Evolutionary conservation across 805 yeast genomes (phyloP).

Genomic region (Jamesozyma spencerorum): DNA sequence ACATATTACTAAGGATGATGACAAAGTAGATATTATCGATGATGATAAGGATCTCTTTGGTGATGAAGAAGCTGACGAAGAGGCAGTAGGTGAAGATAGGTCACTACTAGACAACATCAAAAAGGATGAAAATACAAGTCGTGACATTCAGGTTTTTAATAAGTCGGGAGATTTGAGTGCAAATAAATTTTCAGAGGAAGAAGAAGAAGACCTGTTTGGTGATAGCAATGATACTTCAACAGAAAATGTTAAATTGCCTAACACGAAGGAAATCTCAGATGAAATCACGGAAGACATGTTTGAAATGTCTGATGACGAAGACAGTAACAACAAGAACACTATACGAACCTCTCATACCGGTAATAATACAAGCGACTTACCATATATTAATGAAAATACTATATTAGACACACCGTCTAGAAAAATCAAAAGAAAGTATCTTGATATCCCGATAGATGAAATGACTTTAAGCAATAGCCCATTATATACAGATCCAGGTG

Average conservation of each 20-base stretch:
- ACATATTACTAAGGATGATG: not conserved
- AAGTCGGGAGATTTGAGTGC: constrained; percentile 6
- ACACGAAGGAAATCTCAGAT: constrained; percentile 12
- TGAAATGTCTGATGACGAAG: constrained; percentile 27
- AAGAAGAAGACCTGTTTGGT: constrained; percentile 31
- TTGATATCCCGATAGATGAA: constrained; percentile 51
- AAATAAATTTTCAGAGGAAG: constrained; percentile 20
- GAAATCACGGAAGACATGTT: constrained; percentile 27
- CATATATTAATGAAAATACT: not conserved
- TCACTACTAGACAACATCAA: constrained; percentile 18
- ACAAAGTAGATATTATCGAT: not conserved
- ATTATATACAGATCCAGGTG: constrained; percentile 71
- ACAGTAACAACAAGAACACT: constrained; percentile 7
- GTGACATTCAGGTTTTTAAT: not conserved
- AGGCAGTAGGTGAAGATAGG: constrained; percentile 20
- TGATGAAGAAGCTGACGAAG: constrained; percentile 30
- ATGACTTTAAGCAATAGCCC: constrained; percentile 48
- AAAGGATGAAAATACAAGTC: not conserved
- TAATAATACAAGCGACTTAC: not conserved
- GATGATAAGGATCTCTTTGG: constrained; percentile 26
- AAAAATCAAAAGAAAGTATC: constrained; percentile 22
- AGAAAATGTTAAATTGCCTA: constrained; percentile 9
- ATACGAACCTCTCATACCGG: constrained; percentile 5
- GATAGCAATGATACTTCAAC: constrained; percentile 26
- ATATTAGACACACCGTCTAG: constrained; percentile 2